Base-by-base conservation (phyloP, 2,329 filamentous ascomycete genomes). In the Penicillium sp. region DNA sequence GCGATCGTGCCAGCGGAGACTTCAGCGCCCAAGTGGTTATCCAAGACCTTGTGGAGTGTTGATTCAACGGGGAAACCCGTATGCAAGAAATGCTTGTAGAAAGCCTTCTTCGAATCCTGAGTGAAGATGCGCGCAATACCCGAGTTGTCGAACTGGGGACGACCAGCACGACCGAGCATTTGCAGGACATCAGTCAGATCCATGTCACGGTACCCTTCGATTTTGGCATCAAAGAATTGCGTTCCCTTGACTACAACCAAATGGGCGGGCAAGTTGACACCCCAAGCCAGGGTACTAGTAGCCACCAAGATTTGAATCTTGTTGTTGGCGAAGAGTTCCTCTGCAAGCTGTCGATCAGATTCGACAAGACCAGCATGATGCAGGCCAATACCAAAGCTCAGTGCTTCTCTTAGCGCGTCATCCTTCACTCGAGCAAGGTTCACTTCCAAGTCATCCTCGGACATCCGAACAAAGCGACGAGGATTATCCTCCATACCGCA, bases 401-500 rank as follows among this genome's bases (percentile, higher is more conserved):
- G 81, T n/a, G 95, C 91, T 71, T 99, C 94, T 60, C 90, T 88
- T 52, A 99, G 75, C 0, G 93, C 90, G 52, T 96, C 91, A 63
- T 99, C 95, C 71, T 97, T 96, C 61, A 97, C 92, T 16, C 92
- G 83, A 1, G 87, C 77, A n/a, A 97, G 85, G 64, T 97, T 94
- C 19, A 93, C 76, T 60, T 94, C 87, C 29, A 99, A 79, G 62
- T 97, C 93, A 13, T 97, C 94, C 71, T 99, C 95, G 3, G 90
- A 90, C 90, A 99, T 96, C 58, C 87, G 85, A 18, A 99, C 82
- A 75, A 99, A 99, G 2, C 93, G 86, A 52, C 94, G 86, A 13
- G 94, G 94, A 64, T 99, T 94, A 67, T 99, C 94, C 71, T 99
- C 94, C 91, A 99, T 96, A 40, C 94, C 94, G 68, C 94, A 99